These are phyloP conservation scores for Ogataea dorogensis DNA, from an alignment of 805 yeast genomes.

Conservation along the genomic window DNA sequence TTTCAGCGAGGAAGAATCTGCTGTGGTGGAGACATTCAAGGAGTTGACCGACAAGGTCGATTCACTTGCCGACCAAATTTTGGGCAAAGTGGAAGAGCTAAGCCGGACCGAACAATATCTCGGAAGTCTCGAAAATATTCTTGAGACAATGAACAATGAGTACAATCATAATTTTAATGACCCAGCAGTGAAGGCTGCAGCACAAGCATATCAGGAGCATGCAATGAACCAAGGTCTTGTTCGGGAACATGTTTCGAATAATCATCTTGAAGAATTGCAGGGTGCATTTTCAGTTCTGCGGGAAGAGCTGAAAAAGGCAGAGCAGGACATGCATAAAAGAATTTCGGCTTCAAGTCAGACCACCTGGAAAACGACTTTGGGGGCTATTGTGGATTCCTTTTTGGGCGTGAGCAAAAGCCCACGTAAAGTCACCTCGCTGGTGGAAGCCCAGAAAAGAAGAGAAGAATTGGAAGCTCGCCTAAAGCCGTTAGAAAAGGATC, in stretches of 20 bases:
- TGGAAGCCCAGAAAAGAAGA: constrained; percentile 9
- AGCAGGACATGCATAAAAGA: constrained; percentile 4
- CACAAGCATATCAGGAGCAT: constrained; percentile 51
- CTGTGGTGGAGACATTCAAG: constrained; percentile 8
- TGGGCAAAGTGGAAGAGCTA: constrained; percentile 15
- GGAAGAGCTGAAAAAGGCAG: constrained; percentile 8
- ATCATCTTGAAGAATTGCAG: constrained; percentile 4
- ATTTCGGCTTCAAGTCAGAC: constrained; percentile 1
- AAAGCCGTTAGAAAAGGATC: constrained; percentile 20
- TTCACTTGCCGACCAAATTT: not conserved
- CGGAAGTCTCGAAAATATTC: constrained; percentile 42
- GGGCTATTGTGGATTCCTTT: constrained; percentile 21
- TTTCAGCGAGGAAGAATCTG: constrained; percentile 4
- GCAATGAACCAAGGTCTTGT: constrained; percentile 37
- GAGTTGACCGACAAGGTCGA: constrained; percentile 17
- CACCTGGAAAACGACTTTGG: constrained; percentile 9
- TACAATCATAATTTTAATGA: constrained; percentile 87
- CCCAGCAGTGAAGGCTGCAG: constrained; percentile 75
- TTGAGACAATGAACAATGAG: constrained; percentile 48
- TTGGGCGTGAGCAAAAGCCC: constrained; percentile 19
- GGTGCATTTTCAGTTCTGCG: constrained; percentile 7
- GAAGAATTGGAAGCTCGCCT: constrained; percentile 22
- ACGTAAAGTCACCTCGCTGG: constrained; percentile 4
- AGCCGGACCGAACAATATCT: constrained; percentile 22
- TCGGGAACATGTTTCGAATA: constrained; percentile 1